These are phyloP conservation scores for Macrocystidia cucumis DNA, from an alignment of 1,284 basidiomycete species.

Conservation along the genomic window DNA sequence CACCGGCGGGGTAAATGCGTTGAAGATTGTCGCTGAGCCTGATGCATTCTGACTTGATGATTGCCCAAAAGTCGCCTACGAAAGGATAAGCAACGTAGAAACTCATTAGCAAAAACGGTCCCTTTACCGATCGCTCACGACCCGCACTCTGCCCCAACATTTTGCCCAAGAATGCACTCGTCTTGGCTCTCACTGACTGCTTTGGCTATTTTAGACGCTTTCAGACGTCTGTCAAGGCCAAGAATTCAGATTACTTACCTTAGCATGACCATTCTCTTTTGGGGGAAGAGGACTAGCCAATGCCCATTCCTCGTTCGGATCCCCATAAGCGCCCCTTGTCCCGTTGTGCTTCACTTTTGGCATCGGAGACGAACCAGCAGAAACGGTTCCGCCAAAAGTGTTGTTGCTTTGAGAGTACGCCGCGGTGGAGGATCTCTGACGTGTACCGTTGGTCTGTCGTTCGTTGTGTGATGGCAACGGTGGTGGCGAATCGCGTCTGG, in stretches of 20 bases:
- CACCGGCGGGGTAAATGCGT: conserved; percentile 58
- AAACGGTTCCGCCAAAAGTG: conserved; percentile 11
- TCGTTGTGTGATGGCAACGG: conserved; percentile 34
- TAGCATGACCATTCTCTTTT: conserved; percentile 37
- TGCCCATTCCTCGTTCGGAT: conserved; percentile 42
- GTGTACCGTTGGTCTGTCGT: conserved; percentile 18
- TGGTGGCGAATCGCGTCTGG: conserved; percentile 37
- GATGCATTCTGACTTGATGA: too few species aligned
- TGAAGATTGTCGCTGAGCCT: conserved; percentile 30
- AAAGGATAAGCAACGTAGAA: conserved; percentile 35
- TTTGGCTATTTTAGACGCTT: conserved; percentile 33
- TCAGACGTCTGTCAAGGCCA: conserved; percentile 1
- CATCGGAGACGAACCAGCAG: conserved; percentile 15
- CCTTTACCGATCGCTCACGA: conserved; percentile 63
- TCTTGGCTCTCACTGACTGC: conserved; percentile 65
- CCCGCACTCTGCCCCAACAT: conserved; percentile 58
- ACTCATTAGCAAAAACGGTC: conserved; percentile 10
- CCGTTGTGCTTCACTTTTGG: conserved; percentile 18
- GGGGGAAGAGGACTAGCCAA: conserved; percentile 32
- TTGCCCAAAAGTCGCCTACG: conserved; percentile 38
- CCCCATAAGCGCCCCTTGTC: conserved; percentile 14
- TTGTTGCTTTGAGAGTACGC: conserved; percentile 19
- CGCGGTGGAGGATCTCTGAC: conserved; percentile 23
- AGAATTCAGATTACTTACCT: conserved; percentile 25
- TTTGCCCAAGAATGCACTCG: conserved; percentile 69